Evolutionary conservation across 1,284 basidiomycete genomes (phyloP).

Genomic region (Microbotryum intermedium): DNA sequence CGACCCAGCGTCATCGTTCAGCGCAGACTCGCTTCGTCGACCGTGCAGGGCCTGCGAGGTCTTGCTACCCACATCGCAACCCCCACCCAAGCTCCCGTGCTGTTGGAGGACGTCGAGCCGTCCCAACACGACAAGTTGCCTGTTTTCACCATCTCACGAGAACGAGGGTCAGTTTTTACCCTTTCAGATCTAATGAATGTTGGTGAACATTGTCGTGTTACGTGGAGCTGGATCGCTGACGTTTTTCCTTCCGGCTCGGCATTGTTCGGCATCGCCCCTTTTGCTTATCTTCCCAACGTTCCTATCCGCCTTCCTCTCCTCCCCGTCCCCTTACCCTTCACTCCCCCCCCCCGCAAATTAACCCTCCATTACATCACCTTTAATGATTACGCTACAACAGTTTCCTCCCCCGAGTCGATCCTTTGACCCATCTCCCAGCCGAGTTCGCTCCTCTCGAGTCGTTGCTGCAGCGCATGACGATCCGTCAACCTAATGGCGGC

Average conservation of each 20-base stretch:
- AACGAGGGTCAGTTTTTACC: background rate
- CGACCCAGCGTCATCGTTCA: too few species aligned
- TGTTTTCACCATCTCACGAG: constrained; percentile 1
- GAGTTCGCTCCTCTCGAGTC: constrained; percentile 29
- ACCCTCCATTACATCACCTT: background rate
- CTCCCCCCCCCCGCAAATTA: background rate
- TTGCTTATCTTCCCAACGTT: background rate
- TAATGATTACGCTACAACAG: background rate
- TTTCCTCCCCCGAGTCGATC: constrained; percentile 26
- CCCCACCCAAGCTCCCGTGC: background rate
- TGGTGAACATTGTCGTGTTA: background rate
- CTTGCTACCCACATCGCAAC: background rate
- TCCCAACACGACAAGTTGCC: background rate
- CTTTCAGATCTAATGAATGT: background rate
- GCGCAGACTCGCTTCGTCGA: too few species aligned
- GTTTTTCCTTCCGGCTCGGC: background rate
- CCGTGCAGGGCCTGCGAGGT: background rate
- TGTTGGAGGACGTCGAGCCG: background rate
- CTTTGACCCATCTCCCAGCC: constrained; percentile 29
- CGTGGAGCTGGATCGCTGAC: background rate
- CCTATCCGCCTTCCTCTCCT: too few species aligned
- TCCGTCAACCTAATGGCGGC: constrained; percentile 32
- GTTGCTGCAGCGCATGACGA: constrained; percentile 36
- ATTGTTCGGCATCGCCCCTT: background rate
- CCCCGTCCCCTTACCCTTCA: background rate